These are phyloP conservation scores for Taxawa tesnikishii DNA, from an alignment of 2,329 filamentous ascomycete genomes.

Conservation along the genomic window DNA sequence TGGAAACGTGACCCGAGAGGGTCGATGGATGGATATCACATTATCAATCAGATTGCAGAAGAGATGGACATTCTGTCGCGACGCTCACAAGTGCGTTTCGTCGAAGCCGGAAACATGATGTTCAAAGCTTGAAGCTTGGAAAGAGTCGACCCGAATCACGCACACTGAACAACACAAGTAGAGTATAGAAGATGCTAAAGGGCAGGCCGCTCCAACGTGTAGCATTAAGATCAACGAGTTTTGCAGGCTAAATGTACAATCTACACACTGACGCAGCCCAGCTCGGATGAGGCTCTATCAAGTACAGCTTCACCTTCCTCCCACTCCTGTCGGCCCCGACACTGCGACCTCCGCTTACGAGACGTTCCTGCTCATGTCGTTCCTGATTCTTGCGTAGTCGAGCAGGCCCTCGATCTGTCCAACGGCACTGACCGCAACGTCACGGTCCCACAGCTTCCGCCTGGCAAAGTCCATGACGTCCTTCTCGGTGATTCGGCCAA, in stretches of 20 bases:
- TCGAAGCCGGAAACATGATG: too few species aligned
- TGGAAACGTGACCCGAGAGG: background rate
- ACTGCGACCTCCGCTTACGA: constrained; percentile 17
- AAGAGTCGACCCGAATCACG: too few species aligned
- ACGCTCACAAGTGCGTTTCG: too few species aligned
- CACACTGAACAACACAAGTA: too few species aligned
- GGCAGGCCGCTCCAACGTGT: constrained; percentile 2
- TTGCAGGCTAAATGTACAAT: background rate
- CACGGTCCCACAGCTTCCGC: constrained; percentile 94
- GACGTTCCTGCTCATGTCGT: constrained; percentile 74
- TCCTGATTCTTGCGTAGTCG: constrained; percentile 66
- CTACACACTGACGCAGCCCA: background rate
- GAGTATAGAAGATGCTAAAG: background rate
- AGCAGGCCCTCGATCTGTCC: constrained; percentile 78
- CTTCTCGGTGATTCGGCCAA: constrained; percentile 83
- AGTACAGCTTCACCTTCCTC: background rate
- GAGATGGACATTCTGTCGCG: too few species aligned
- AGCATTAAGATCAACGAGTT: too few species aligned
- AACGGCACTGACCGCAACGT: constrained; percentile 85
- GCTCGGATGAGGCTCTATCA: constrained; percentile 1
- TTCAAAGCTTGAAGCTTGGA: too few species aligned
- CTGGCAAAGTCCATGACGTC: constrained; percentile 95
- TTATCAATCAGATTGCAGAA: too few species aligned
- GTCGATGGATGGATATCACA: background rate
- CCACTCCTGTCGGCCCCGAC: constrained; percentile 1